These are phyloP conservation scores for Spergularia marina DNA, from an alignment of 148 eudicot genomes.

Conservation along the genomic window DNA sequence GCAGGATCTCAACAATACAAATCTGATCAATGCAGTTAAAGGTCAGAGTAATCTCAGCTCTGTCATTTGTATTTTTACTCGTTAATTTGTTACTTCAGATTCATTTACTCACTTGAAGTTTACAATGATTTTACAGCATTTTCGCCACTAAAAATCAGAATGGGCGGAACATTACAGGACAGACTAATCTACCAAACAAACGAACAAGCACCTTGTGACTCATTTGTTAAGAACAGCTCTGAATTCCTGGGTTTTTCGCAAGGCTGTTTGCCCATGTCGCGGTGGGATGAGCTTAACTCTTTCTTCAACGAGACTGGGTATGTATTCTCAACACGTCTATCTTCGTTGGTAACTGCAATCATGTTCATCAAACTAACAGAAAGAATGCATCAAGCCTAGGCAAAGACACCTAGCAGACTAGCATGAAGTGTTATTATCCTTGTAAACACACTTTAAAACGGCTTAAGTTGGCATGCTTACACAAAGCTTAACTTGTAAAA, in stretches of 20 bases:
- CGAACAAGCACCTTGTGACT: constrained; percentile 37
- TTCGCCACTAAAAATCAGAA: constrained; percentile 63
- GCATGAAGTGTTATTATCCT: too few relatives aligned
- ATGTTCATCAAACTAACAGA: too few relatives aligned
- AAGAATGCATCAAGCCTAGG: too few relatives aligned
- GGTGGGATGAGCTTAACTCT: constrained; percentile 62
- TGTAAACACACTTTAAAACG: too few relatives aligned
- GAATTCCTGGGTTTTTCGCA: constrained; percentile 45
- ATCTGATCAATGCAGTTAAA: constrained; percentile 52
- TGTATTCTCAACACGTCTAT: background rate
- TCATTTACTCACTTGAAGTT: background rate
- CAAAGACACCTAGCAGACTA: too few relatives aligned
- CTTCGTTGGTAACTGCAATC: background rate
- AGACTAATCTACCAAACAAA: constrained; percentile 46
- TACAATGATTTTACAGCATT: constrained; percentile 44
- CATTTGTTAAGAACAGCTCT: constrained; percentile 30
- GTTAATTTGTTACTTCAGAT: background rate
- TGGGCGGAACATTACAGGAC: constrained; percentile 79
- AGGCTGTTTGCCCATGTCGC: constrained; percentile 62
- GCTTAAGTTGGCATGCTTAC: too few relatives aligned
- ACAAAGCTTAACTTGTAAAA: too few relatives aligned
- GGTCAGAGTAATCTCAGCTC: constrained; percentile 30
- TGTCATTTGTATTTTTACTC: background rate
- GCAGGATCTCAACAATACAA: constrained; percentile 53
- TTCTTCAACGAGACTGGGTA: constrained; percentile 67